A percentile compares a stretch with the other conserved stretches of the same genome.
phyloP scores from a whole-genome alignment of 768 basidiomycete species.

The Hydnomerulius pinastri region DNA sequence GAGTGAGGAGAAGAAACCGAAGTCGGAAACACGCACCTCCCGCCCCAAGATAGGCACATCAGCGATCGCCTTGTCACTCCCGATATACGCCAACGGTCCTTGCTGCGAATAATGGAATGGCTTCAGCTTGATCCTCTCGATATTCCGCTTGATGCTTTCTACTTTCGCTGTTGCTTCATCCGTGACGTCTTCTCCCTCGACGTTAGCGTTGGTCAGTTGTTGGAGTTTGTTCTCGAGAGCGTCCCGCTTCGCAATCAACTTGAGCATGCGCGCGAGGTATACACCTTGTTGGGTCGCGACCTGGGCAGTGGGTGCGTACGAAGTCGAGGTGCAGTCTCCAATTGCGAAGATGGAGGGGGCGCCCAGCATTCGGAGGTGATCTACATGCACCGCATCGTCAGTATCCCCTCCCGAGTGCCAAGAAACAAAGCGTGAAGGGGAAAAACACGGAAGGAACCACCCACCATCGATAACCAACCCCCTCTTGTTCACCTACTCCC shows the following conservation, averaged over 20 bases:
- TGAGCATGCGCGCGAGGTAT: constrained; percentile 84
- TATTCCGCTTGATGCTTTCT: constrained; percentile 60
- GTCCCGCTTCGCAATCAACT: constrained; percentile 77
- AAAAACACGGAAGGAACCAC: too few species aligned
- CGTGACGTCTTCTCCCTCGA: constrained; percentile 31
- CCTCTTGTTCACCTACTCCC: constrained; percentile 79
- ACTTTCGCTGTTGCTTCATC: constrained; percentile 48
- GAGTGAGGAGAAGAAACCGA: neutral
- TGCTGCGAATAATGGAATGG: constrained; percentile 98
- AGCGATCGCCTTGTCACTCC: constrained; percentile 96
- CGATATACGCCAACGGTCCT: constrained; percentile 92
- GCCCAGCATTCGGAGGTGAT: constrained; percentile 79
- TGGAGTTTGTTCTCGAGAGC: constrained; percentile 49
- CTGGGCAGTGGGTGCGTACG: constrained; percentile 96
- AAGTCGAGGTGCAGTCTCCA: constrained; percentile 92
- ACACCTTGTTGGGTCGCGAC: constrained; percentile 93
- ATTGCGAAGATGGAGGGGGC: constrained; percentile 82
- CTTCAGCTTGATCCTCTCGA: constrained; percentile 72
- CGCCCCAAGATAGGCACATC: constrained; percentile 94
- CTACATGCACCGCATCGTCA: constrained; percentile 38
- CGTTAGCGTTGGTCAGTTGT: constrained; percentile 10
- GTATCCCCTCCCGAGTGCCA: neutral
- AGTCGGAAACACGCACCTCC: constrained; percentile 54
- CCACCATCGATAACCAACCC: constrained; percentile 85
- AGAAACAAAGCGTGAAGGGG: constrained; percentile 15